phyloP scores from a whole-genome alignment of 495 filamentous ascomycete species.

The Wilcoxina mikolae region DNA sequence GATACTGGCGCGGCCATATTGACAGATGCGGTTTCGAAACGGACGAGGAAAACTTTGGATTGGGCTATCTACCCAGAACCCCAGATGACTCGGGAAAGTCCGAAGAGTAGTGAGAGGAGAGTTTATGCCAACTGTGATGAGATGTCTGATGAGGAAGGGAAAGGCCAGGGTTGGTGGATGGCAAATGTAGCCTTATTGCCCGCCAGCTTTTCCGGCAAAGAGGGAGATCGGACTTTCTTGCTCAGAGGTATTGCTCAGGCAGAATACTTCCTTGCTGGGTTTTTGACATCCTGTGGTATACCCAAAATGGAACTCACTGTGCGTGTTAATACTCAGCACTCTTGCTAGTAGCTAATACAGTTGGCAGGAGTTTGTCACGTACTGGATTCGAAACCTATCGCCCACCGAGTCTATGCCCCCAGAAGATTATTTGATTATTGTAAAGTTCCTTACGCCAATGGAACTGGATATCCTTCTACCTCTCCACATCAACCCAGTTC shows the following conservation, averaged over 20 bases:
- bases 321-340: too few species aligned
- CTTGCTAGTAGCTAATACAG: not conserved
- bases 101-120: conserved; percentile 16
- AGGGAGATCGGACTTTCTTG: conserved; percentile 12
- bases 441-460: conserved; percentile 18
- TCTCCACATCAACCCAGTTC: conserved; percentile 9
- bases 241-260: conserved; percentile 9
- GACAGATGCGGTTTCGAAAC: not conserved
- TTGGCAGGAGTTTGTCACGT: conserved; percentile 8
- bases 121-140: conserved; percentile 12
- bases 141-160: not conserved
- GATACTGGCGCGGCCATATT: not conserved
- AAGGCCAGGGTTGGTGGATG: conserved; percentile 17
- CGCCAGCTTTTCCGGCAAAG: conserved; percentile 11
- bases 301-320: not conserved
- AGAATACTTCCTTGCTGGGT: not conserved
- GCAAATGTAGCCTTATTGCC: conserved; percentile 7
- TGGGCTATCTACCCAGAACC: not conserved
- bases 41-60: not conserved
- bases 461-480: conserved; percentile 16
- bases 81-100: not conserved
- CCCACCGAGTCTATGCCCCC: not conserved
- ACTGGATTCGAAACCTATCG: conserved; percentile 13
- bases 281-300: not conserved
- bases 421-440: conserved; percentile 7